Percentiles rank a stretch among this genome's conserved stretches.
phyloP scores from a whole-genome alignment of 2,329 filamentous ascomycete genomes.

The Cladophialophora exuberans region DNA sequence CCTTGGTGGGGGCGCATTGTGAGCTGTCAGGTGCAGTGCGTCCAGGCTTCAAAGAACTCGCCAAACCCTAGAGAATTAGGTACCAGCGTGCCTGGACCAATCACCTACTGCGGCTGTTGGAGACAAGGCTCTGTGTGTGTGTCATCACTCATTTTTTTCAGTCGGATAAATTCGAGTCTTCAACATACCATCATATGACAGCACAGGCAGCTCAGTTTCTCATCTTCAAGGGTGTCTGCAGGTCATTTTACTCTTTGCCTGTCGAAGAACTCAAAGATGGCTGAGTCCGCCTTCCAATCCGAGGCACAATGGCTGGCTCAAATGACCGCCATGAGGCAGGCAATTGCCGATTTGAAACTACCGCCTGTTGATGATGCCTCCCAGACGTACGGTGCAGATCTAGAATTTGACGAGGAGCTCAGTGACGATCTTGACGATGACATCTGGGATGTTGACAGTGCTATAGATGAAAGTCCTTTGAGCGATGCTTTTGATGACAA shows the following conservation, averaged over 20 bases:
- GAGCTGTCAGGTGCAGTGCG: neutral
- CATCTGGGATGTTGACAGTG: conserved; percentile 82
- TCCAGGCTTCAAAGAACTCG: neutral
- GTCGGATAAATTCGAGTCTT: neutral
- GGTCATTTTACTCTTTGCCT: neutral
- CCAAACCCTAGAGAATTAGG: neutral
- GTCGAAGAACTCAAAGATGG: conserved; percentile 21
- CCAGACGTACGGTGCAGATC: conserved; percentile 58
- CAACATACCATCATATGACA: neutral
- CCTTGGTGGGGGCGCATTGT: no score
- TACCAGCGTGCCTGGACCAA: neutral
- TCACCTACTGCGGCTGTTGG: neutral
- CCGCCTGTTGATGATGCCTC: conserved; percentile 51
- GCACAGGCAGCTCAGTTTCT: conserved; percentile 10
- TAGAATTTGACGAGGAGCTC: conserved; percentile 61
- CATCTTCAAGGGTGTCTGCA: neutral
- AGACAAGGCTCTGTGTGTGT: neutral
- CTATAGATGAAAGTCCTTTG: conserved; percentile 26
- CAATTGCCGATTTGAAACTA: conserved; percentile 72
- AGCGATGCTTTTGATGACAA: conserved; percentile 72
- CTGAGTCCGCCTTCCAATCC: conserved; percentile 32
- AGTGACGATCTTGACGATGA: conserved; percentile 71
- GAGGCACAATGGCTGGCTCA: conserved; percentile 81
- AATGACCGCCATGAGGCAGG: conserved; percentile 81
- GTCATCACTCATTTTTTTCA: conserved; percentile 7